Evolutionary conservation across 169 alveolate species (phyloP).

Genomic region (Eimeria zaria): DNA sequence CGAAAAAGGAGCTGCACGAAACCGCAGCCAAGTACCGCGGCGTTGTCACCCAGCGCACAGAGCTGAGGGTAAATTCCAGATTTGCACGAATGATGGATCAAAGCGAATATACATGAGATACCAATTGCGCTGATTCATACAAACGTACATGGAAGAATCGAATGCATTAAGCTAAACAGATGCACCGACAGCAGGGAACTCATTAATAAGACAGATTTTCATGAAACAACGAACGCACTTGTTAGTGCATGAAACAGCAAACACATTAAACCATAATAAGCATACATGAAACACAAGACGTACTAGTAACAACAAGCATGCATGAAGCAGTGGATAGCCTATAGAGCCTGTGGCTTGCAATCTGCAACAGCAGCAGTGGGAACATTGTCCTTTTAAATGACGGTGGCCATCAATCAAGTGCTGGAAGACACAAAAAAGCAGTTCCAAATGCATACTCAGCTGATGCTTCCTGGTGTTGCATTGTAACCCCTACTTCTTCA

Average conservation of each 20-base stretch:
- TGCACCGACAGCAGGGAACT: background rate
- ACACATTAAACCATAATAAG: too few species aligned
- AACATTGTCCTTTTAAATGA: background rate
- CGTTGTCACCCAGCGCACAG: conserved; percentile 19
- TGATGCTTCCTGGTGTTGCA: background rate
- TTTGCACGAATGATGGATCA: background rate
- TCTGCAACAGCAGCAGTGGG: background rate
- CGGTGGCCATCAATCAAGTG: background rate
- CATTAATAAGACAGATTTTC: background rate
- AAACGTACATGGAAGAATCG: too few species aligned
- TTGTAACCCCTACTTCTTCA: background rate
- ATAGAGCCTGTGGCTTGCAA: background rate
- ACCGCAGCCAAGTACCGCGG: conserved; percentile 11
- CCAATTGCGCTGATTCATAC: too few species aligned
- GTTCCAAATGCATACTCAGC: background rate
- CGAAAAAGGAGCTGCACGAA: conserved; percentile 29
- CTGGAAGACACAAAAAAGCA: background rate
- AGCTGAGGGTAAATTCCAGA: conserved; percentile 44
- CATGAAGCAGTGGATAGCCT: too few species aligned
- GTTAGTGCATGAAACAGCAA: too few species aligned
- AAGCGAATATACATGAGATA: too few species aligned
- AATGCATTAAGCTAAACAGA: background rate
- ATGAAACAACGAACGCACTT: background rate
- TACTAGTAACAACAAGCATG: too few species aligned
- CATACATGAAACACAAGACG: too few species aligned